Evolutionary conservation across 768 basidiomycete genomes (phyloP), one percentile per base, ranked within the genome.

Genomic region (Asterophora parasitica): DNA sequence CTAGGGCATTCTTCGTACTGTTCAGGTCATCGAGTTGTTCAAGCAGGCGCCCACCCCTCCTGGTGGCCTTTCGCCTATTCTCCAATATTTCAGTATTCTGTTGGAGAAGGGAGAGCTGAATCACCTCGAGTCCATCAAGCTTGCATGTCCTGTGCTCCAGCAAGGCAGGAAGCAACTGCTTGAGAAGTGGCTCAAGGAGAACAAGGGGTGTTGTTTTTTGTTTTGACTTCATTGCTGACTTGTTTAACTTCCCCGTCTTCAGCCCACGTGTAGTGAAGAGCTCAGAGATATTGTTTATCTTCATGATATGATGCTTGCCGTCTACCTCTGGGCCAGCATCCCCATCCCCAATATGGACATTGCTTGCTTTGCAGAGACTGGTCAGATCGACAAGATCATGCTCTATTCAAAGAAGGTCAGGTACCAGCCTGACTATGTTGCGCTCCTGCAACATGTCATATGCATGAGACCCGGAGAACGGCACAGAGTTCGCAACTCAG

Each of bases 141-240:
- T 99, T 38, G 95, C 96, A 1, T 82, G 93, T 38, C 96, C 96
- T n/a, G 96, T 99, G 7, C 72, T 99, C 37, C 86, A 90, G 56
- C 96, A 99, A 70, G 92, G 92, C 30, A 83, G 92, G 65, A 98
- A 99, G 69, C 92, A 97, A 60, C 73, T 98, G 37, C 74, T 99
- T 12, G 96, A 99, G 76, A 98, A 98, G 61, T 99, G 96, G 96
- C 71, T 99, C 52, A 99, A 99, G 70, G 96, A 99, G 76, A 97
- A 96, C 73, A 99, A 98, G 83, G 93, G 85, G 38, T 37, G 65
- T 54, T 11, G 13, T 39, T 23, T 23, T 38, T 17, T 17, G n/a
- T n/a, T n/a, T n/a, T n/a, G n/a, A n/a, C 7, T 28, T 46, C 15
- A 23, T 17, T 41, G n/a, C 20, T 8, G 10, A 20, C 13, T 6